phyloP scores from a whole-genome alignment of 345 rosid genomes.

The Reutealis trisperma region DNA sequence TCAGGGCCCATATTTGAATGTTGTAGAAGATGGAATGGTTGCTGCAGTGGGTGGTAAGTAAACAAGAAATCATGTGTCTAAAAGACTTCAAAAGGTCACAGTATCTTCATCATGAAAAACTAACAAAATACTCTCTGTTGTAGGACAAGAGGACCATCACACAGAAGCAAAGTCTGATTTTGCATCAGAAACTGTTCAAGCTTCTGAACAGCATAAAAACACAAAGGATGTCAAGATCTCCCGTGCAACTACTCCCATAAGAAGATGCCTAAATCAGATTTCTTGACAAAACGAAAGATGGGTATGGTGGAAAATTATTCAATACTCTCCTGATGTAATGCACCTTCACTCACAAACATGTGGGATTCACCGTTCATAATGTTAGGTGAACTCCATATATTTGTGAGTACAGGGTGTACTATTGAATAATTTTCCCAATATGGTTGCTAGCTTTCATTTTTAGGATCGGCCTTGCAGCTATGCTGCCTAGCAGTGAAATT shows the following conservation, averaged over 20 bases:
- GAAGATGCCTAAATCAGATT: slow-evolving; percentile 47
- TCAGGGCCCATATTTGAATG: slow-evolving; percentile 65
- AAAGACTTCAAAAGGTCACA: no score
- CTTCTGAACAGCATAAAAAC: slow-evolving; percentile 24
- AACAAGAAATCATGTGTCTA: slow-evolving; percentile 11
- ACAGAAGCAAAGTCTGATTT: slow-evolving; percentile 25
- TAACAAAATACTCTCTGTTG: slow-evolving; percentile 12
- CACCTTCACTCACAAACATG: no score
- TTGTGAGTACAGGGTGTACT: no score
- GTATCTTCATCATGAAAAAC: background rate
- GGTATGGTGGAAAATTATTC: no score
- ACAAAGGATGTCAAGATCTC: slow-evolving; percentile 24
- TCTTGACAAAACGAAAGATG: slow-evolving; percentile 31
- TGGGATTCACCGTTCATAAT: no score
- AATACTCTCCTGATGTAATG: no score
- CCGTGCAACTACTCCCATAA: slow-evolving; percentile 25
- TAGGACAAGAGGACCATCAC: slow-evolving; percentile 25
- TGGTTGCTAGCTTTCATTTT: slow-evolving; percentile 60
- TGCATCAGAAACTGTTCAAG: background rate
- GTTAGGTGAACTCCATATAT: no score
- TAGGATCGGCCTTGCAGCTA: slow-evolving; percentile 43
- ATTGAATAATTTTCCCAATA: slow-evolving; percentile 20
- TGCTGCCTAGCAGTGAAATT: background rate
- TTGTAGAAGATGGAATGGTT: slow-evolving; percentile 65
- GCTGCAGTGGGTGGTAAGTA: slow-evolving; percentile 55